These are phyloP conservation scores for Vaccinium myrtillus DNA, from an alignment of 148 eudicot species.

Conservation along the genomic window DNA sequence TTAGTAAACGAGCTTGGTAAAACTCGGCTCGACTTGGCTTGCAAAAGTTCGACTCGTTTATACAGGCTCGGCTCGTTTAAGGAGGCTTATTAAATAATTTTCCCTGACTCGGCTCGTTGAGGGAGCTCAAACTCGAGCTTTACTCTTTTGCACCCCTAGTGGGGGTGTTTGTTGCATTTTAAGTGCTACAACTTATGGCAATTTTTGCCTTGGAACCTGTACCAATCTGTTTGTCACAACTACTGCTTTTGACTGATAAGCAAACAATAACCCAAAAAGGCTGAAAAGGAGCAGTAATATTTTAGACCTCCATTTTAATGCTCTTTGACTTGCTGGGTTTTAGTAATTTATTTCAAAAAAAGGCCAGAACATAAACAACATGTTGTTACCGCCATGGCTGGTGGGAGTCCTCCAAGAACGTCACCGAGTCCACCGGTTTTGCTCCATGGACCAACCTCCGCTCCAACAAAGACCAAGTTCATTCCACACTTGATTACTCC, in stretches of 20 bases:
- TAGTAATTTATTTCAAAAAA: neutral
- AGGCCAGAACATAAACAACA: neutral
- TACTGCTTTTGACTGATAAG: neutral
- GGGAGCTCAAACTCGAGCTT: too few species aligned
- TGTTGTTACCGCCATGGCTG: constrained; percentile 74
- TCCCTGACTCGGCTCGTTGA: too few species aligned
- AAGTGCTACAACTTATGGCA: too few species aligned
- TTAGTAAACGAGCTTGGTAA: too few species aligned
- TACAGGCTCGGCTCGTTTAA: too few species aligned
- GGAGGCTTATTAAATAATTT: too few species aligned
- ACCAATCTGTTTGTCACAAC: neutral
- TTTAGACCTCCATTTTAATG: neutral
- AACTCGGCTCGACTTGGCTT: too few species aligned
- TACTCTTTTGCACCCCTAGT: too few species aligned
- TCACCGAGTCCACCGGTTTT: constrained; percentile 98
- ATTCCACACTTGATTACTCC: constrained; percentile 47
- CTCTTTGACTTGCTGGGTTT: neutral
- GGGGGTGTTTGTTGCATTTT: too few species aligned
- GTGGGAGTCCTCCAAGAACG: constrained; percentile 93
- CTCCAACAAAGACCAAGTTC: constrained; percentile 62
- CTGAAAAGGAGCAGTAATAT: neutral
- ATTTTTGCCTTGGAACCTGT: neutral
- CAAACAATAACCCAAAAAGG: neutral
- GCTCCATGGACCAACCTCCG: constrained; percentile 92
- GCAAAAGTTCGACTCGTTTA: too few species aligned